Base-by-base conservation (phyloP, 2,329 filamentous ascomycete species). In the Xylariaceae sp. region DNA sequence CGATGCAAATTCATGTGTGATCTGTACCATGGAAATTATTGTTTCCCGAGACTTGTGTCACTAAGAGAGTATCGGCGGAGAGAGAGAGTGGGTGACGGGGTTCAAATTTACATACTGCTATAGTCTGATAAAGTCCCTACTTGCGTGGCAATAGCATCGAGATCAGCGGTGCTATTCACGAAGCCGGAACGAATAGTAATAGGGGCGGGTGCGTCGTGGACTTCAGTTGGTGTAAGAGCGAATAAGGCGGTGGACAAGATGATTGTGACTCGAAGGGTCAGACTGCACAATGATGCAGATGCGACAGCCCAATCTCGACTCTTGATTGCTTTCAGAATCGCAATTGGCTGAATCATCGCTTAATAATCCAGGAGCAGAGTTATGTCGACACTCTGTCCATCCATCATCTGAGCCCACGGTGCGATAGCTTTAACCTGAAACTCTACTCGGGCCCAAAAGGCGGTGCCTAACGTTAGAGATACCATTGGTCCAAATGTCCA, bases 401-500 rank as follows among this genome's bases (percentile, higher is more conserved):
- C 10, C 6, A 29, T 13, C 21, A 42, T 26, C 11, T 42, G 46
- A 33, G 29, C 16, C 46, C 27, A 42, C 2, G 37, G 27, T 7
- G 37, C 27, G 24, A 42, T 20, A 13, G 39, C 21, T 29, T 35
- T 50, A 15, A 32, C 21, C 23, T 50, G 46, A 21, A 32, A 42
- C 21, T 50, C 37, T 8, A 39, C 18, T 4, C 46, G 36, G 23
- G 26, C 37, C 46, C 27, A 50, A n/a, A 50, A 13, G 4, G 46
- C 37, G 13, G 36, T 36, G 24, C 32, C n/a, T n/a, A 21, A 15
- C 6, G 36, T 50, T 3, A 50, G 13, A 18, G 33, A 9, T 10
- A 27, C 36, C 23, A 32, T 50, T 8, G 46, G 46, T 8, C 46
- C 36, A 16, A 42, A 50, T 13, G 46, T 50, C 36, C 46, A 50